phyloP scores from a whole-genome alignment of 2,329 filamentous ascomycete genomes.

The Talaromyces sp. region DNA sequence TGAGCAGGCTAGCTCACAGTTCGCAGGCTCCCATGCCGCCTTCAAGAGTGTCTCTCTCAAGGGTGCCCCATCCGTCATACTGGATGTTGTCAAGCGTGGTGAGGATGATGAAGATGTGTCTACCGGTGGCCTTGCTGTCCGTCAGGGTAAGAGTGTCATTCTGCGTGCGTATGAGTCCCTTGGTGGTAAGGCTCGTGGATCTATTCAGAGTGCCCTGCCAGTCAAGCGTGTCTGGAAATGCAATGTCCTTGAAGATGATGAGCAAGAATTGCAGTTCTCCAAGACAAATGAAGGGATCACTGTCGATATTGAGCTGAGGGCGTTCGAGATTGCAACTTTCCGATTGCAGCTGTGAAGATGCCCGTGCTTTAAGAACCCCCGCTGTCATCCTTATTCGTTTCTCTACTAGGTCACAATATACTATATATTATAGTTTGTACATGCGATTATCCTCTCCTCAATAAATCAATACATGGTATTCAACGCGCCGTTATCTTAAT shows the following conservation, averaged over 20 bases:
- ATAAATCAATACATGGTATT: not conserved
- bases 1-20: conserved; percentile 38
- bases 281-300: conserved; percentile 38
- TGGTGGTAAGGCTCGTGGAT: conserved; percentile 76
- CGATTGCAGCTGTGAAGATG: conserved; percentile 60
- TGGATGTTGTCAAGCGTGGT: conserved; percentile 93
- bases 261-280: conserved; percentile 63
- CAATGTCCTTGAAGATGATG: conserved; percentile 86
- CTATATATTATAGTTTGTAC: not conserved
- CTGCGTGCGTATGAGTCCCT: conserved; percentile 85
- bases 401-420: too few species aligned
- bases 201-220: conserved; percentile 67
- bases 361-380: too few species aligned
- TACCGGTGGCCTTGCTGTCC: conserved; percentile 61
- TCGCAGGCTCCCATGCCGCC: conserved; percentile 16
- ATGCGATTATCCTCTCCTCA: not conserved
- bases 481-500: conserved; percentile 3
- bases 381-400: not conserved
- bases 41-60: conserved; percentile 67
- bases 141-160: conserved; percentile 77
- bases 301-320: conserved; percentile 67
- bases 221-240: conserved; percentile 79
- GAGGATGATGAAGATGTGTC: conserved; percentile 76
- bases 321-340: conserved; percentile 86
- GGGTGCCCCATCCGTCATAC: conserved; percentile 68